These are phyloP conservation scores for Syzygium jambos DNA, from an alignment of 345 rosid genomes.

Conservation along the genomic window DNA sequence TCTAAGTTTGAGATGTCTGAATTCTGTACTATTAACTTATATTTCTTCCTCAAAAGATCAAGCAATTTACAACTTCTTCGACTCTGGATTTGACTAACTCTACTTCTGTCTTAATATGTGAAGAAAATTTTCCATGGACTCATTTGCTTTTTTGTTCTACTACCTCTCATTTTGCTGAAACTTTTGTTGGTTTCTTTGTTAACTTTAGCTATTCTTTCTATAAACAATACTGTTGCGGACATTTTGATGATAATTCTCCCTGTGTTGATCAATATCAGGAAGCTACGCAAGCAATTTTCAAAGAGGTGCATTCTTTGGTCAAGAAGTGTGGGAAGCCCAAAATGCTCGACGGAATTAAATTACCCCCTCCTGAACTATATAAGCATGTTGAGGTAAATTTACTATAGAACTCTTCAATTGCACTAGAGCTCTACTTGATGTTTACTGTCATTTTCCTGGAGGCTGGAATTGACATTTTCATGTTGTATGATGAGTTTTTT, in stretches of 20 bases:
- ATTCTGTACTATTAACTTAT: too few relatives aligned
- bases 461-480: not conserved
- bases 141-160: not conserved
- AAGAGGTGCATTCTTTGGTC: slow-evolving; percentile 52
- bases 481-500: too few relatives aligned
- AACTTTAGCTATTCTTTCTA: not conserved
- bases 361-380: slow-evolving; percentile 76
- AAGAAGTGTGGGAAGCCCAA: slow-evolving; percentile 74
- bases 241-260: not conserved
- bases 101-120: not conserved
- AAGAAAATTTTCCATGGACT: not conserved
- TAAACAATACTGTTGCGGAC: not conserved
- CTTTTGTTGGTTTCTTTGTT: not conserved
- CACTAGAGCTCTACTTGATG: not conserved
- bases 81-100: not conserved
- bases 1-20: not conserved
- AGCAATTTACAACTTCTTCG: not conserved
- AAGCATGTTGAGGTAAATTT: slow-evolving; percentile 71
- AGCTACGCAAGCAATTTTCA: slow-evolving; percentile 75
- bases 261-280: slow-evolving; percentile 35
- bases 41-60: not conserved
- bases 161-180: not conserved
- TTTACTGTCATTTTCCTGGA: not conserved
- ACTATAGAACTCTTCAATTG: not conserved
- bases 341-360: slow-evolving; percentile 77